Evolutionary conservation across 192 early-diverging fungal species (phyloP).

Genomic region (Podila epigama): DNA sequence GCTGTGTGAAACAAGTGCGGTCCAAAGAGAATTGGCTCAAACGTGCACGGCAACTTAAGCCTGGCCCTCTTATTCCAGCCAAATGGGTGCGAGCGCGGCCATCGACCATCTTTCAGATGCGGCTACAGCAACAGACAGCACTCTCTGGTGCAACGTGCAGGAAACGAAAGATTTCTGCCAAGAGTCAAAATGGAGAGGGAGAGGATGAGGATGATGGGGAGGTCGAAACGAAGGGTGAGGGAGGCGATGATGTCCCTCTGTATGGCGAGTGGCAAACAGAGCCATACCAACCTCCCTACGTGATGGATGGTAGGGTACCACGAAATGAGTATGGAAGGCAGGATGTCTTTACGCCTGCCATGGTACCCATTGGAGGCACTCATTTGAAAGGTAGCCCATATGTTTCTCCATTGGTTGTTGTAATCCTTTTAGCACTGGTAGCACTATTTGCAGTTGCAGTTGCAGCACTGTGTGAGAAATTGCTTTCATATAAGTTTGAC

Average conservation of each 20-base stretch:
- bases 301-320: slow-evolving; percentile 76
- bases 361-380: slow-evolving; percentile 83
- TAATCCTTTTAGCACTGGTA: neutral
- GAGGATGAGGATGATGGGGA: slow-evolving; percentile 6
- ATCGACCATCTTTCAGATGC: slow-evolving; percentile 35
- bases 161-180: slow-evolving; percentile 1
- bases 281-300: slow-evolving; percentile 59
- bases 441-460: neutral
- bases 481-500: neutral
- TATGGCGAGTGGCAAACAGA: slow-evolving; percentile 94
- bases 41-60: slow-evolving; percentile 61
- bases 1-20: slow-evolving; percentile 65
- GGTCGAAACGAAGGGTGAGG: slow-evolving; percentile 11
- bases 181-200: slow-evolving; percentile 45
- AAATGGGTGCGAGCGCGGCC: slow-evolving; percentile 41
- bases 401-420: neutral
- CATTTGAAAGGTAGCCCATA: slow-evolving; percentile 66
- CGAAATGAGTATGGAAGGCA: slow-evolving; percentile 84
- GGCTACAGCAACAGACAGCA: slow-evolving; percentile 41
- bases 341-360: slow-evolving; percentile 82
- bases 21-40: slow-evolving; percentile 72
- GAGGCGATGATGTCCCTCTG: slow-evolving; percentile 53
- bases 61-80: slow-evolving; percentile 6
- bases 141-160: slow-evolving; percentile 1
- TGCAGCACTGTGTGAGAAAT: too few relatives aligned